Percentiles rank a stretch among this genome's conserved stretches.
phyloP scores from a whole-genome alignment of 192 early-diverging fungal genomes.

The Coemansia sp. region DNA sequence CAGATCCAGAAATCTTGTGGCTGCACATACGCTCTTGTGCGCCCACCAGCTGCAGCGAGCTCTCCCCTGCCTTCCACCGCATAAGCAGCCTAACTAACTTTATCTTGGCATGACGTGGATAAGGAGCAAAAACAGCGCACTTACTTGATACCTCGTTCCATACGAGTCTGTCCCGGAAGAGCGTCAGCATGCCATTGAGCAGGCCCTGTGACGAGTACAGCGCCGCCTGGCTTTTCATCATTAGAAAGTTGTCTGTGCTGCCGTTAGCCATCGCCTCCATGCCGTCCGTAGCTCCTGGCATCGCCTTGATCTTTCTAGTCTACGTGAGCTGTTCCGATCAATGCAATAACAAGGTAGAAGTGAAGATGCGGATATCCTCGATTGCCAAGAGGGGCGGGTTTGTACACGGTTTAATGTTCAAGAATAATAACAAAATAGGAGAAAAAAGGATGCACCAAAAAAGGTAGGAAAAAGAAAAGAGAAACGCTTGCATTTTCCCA shows the following conservation, averaged over 20 bases:
- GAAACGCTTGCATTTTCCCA: neutral
- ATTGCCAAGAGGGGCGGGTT: neutral
- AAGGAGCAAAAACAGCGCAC: constrained; percentile 3
- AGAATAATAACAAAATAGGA: neutral
- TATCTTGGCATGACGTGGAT: neutral
- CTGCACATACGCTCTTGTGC: too few species aligned
- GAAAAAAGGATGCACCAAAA: neutral
- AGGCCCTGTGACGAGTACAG: constrained; percentile 52
- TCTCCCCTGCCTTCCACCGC: too few species aligned
- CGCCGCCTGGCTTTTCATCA: constrained; percentile 43
- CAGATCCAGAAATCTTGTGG: too few species aligned
- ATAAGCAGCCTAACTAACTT: neutral
- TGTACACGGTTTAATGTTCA: neutral
- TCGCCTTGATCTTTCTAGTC: neutral
- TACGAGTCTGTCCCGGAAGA: constrained; percentile 34
- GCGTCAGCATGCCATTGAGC: constrained; percentile 44
- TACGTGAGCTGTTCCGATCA: neutral
- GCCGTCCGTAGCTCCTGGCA: constrained; percentile 41
- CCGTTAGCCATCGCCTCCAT: constrained; percentile 16
- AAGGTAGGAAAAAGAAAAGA: neutral
- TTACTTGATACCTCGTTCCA: constrained; percentile 50
- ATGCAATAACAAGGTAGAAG: neutral
- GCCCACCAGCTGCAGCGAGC: too few species aligned
- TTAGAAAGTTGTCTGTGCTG: constrained; percentile 12
- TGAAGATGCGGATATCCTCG: neutral